Percentiles rank a stretch among this genome's conserved stretches.
Evolutionary conservation across 768 basidiomycete species (phyloP).

Genomic region (Serpula lacrymans): DNA sequence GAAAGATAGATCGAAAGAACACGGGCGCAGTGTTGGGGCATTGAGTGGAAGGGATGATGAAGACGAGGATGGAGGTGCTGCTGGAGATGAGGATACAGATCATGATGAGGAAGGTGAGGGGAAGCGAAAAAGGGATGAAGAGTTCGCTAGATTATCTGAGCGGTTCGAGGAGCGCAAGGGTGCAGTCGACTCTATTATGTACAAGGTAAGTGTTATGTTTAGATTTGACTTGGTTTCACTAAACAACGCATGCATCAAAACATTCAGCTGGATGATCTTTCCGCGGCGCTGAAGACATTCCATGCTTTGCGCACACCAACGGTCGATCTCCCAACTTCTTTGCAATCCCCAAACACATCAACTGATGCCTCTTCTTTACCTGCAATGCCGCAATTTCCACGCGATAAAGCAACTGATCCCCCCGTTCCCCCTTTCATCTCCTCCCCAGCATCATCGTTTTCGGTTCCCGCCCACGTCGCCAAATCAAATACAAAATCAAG

Average conservation of each 20-base stretch:
- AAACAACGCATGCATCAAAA: background rate
- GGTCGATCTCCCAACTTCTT: constrained; percentile 30
- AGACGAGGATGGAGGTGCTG: constrained; percentile 26
- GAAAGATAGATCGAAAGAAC: constrained; percentile 32
- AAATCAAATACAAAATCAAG: no score
- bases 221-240: background rate
- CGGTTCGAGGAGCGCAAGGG: constrained; percentile 70
- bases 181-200: constrained; percentile 70
- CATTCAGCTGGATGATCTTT: constrained; percentile 27
- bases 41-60: constrained; percentile 29
- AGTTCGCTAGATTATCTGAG: constrained; percentile 64
- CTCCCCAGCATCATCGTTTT: constrained; percentile 1
- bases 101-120: constrained; percentile 52
- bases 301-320: constrained; percentile 41
- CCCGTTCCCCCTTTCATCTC: constrained; percentile 15
- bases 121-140: constrained; percentile 55
- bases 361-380: constrained; percentile 8
- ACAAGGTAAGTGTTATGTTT: constrained; percentile 45
- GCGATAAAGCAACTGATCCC: constrained; percentile 20
- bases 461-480: no score
- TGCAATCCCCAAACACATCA: constrained; percentile 30
- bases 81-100: constrained; percentile 39
- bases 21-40: constrained; percentile 18
- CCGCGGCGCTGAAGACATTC: constrained; percentile 36
- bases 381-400: background rate